Evolutionary conservation across 495 filamentous ascomycete species (phyloP).

Genomic region (Aspergillus haitiensis): DNA sequence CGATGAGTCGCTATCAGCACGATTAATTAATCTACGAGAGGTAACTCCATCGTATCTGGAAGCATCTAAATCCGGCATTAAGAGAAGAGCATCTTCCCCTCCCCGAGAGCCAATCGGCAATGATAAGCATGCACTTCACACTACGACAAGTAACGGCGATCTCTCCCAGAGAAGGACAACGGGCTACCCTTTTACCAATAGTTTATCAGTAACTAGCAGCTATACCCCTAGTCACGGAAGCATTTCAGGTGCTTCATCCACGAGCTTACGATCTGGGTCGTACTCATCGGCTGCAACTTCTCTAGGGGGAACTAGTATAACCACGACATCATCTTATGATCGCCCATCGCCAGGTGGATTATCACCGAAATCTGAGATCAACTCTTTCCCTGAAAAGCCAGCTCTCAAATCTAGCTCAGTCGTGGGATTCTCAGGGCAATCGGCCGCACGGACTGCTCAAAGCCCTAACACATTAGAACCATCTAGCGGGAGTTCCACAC

Average conservation of each 20-base stretch:
- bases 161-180: conserved; percentile 65
- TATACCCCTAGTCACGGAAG: conserved; percentile 65
- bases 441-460: conserved; percentile 21
- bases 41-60: conserved; percentile 46
- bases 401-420: conserved; percentile 61
- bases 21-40: conserved; percentile 62
- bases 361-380: conserved; percentile 63
- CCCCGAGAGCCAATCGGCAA: conserved; percentile 73
- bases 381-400: conserved; percentile 45
- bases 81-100: conserved; percentile 79
- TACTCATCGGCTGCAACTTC: conserved; percentile 69
- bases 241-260: conserved; percentile 70
- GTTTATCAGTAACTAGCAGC: conserved; percentile 55
- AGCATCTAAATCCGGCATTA: conserved; percentile 58
- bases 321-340: conserved; percentile 69
- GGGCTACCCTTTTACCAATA: conserved; percentile 56
- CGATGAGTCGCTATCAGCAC: conserved; percentile 61
- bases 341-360: conserved; percentile 71
- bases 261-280: conserved; percentile 66
- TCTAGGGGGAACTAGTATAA: conserved; percentile 66
- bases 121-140: conserved; percentile 59
- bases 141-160: conserved; percentile 60
- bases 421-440: conserved; percentile 39
- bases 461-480: conserved; percentile 31
- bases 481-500: conserved; percentile 30